Percentiles rank a stretch among this genome's conserved stretches.
Evolutionary conservation across 2,329 filamentous ascomycete genomes (phyloP).

Genomic region (Colletotrichum brevisporum): DNA sequence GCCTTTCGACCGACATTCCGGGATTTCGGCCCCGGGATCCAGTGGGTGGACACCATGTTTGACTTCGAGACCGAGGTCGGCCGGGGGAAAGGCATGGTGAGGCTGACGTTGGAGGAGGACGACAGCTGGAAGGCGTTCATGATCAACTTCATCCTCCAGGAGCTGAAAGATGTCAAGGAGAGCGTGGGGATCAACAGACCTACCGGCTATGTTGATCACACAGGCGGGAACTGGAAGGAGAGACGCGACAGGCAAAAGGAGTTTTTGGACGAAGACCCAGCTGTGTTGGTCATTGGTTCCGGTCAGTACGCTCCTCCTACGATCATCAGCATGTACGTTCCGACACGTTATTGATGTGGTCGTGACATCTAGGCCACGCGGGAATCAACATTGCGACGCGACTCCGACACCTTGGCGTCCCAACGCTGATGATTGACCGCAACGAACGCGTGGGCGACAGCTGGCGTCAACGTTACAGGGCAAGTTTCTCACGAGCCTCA

Average conservation of each 20-base stretch:
- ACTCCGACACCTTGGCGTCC: constrained; percentile 70
- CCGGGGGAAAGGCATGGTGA: constrained; percentile 39
- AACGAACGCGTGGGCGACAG: constrained; percentile 73
- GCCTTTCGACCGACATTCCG: constrained; percentile 24
- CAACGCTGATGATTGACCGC: constrained; percentile 70
- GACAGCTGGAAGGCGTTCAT: constrained; percentile 73
- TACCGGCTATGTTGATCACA: constrained; percentile 67
- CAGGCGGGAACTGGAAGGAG: constrained; percentile 73
- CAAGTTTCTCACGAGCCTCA: background rate
- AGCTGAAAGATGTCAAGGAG: constrained; percentile 70
- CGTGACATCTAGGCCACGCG: constrained; percentile 63
- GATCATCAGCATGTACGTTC: too few relatives aligned
- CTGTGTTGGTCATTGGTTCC: constrained; percentile 67
- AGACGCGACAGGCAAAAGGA: constrained; percentile 62
- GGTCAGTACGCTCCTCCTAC: constrained; percentile 56
- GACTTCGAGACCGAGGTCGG: constrained; percentile 40
- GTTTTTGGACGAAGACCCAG: constrained; percentile 65
- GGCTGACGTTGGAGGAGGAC: constrained; percentile 34
- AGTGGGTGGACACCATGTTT: constrained; percentile 42
- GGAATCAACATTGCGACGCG: constrained; percentile 71
- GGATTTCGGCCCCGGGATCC: constrained; percentile 30
- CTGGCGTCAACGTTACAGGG: constrained; percentile 72
- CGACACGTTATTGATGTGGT: too few relatives aligned
- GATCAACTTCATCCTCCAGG: constrained; percentile 71
- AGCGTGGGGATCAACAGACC: constrained; percentile 61